Conservation (phyloP, 371 early-diverging fungal species). For the Actinomortierella wolfii region DNA sequence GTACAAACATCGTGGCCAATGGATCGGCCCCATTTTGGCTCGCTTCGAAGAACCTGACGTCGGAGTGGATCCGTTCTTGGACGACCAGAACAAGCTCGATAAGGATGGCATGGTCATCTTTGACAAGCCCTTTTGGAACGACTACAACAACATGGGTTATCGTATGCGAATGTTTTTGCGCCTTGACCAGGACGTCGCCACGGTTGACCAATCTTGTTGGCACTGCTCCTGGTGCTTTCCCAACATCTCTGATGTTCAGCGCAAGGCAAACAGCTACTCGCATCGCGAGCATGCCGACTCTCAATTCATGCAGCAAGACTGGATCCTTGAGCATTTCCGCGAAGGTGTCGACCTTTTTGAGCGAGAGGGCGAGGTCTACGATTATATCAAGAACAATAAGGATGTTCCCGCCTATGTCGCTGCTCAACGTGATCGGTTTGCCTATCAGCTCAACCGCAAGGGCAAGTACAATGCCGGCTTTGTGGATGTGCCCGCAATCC, state of each 20-base stretch:
- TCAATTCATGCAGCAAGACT: not conserved
- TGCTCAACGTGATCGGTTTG: constrained; percentile 1
- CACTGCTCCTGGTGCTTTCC: constrained; percentile 21
- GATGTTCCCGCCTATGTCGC: constrained; percentile 15
- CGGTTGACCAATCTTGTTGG: constrained; percentile 1
- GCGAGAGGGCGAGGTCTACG: not conserved
- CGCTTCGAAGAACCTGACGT: constrained; percentile 3
- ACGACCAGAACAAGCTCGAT: not conserved
- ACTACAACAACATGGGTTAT: constrained; percentile 7
- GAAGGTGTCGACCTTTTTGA: constrained; percentile 16
- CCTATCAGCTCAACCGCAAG: constrained; percentile 8
- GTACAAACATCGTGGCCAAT: constrained; percentile 2
- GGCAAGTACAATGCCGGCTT: constrained; percentile 13
- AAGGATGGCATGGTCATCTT: not conserved
- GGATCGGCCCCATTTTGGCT: constrained; percentile 12
- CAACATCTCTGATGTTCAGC: constrained; percentile 2
- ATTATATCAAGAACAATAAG: constrained; percentile 1
- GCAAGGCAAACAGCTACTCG: constrained; percentile 10
- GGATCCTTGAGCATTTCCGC: constrained; percentile 13
- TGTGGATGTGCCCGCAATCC: constrained; percentile 6
- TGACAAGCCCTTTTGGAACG: not conserved
- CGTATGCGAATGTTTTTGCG: not conserved
- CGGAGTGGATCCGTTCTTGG: constrained; percentile 1
- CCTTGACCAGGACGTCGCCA: not conserved
- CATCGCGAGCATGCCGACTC: constrained; percentile 8